Conservation (phyloP, 73 alveolate species). For the Durusdinium trenchii region DNA sequence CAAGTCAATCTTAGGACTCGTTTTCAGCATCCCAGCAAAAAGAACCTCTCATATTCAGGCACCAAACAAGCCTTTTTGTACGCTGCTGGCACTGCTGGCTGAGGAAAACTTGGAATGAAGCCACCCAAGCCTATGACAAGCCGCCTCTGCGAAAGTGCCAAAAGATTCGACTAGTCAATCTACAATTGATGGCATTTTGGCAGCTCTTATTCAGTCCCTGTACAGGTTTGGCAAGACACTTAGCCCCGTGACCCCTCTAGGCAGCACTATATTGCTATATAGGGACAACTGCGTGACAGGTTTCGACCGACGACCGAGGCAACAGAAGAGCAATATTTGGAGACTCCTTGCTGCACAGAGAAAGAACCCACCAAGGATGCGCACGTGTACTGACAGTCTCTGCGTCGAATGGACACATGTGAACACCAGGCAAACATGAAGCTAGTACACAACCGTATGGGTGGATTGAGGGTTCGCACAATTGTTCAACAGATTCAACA, state of each 20-base stretch:
- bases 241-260: too few relatives aligned
- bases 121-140: conserved; percentile 57
- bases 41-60: neutral
- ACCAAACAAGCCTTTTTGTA: neutral
- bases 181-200: neutral
- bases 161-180: neutral
- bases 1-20: neutral
- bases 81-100: neutral
- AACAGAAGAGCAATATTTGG: conserved; percentile 5
- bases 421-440: too few relatives aligned
- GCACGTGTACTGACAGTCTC: too few relatives aligned
- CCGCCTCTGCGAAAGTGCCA: conserved; percentile 49
- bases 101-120: conserved; percentile 36
- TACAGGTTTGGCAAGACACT: neutral
- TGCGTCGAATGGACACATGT: too few relatives aligned
- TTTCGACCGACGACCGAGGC: neutral
- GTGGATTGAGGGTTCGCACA: too few relatives aligned
- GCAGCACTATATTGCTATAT: too few relatives aligned
- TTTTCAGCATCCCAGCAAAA: neutral
- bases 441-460: too few relatives aligned
- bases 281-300: too few relatives aligned
- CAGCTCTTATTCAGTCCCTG: neutral
- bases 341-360: neutral
- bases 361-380: too few relatives aligned
- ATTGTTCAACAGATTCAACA: too few relatives aligned